phyloP scores from a whole-genome alignment of 129 eudicot species.

The Daucus carota region DNA sequence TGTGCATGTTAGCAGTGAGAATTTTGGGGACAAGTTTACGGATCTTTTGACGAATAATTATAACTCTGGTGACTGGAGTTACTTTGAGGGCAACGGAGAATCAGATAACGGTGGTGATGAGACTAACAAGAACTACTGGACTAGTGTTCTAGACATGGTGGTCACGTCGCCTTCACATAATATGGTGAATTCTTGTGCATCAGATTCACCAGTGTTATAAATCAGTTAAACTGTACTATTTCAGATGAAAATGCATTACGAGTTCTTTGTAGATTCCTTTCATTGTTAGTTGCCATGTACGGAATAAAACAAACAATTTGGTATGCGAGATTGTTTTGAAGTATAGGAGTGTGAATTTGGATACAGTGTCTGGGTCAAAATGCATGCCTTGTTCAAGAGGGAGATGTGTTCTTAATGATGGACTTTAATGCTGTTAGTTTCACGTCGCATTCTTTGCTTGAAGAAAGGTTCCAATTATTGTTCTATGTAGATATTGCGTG shows the following conservation, averaged over 20 bases:
- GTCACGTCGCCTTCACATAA: slow-evolving; percentile 43
- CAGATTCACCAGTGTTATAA: slow-evolving; percentile 3
- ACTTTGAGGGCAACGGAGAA: slow-evolving; percentile 27
- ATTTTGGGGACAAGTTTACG: slow-evolving; percentile 64
- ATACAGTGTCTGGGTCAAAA: not conserved
- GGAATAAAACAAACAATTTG: not conserved
- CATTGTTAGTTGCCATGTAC: not conserved
- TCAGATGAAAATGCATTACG: not conserved
- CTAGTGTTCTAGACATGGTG: slow-evolving; percentile 49
- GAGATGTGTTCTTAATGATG: not conserved
- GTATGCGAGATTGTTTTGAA: not conserved
- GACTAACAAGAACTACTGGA: slow-evolving; percentile 64
- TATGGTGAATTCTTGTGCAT: not conserved
- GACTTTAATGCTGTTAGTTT: slow-evolving; percentile 3
- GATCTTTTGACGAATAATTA: slow-evolving; percentile 46
- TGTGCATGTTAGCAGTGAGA: slow-evolving; percentile 24
- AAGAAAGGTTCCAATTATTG: slow-evolving; percentile 1
- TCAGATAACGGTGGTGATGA: slow-evolving; percentile 22
- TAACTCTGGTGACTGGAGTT: slow-evolving; percentile 18
- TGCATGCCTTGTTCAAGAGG: slow-evolving; percentile 4
- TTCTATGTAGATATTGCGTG: not conserved
- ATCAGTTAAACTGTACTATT: not conserved
- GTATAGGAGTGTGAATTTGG: not conserved
- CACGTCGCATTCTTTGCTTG: slow-evolving; percentile 1
- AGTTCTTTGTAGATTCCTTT: not conserved